These are phyloP conservation scores for Ophiognomonia clavigignenti-juglandacearum DNA, from an alignment of 2,329 filamentous ascomycete genomes.

Conservation along the genomic window DNA sequence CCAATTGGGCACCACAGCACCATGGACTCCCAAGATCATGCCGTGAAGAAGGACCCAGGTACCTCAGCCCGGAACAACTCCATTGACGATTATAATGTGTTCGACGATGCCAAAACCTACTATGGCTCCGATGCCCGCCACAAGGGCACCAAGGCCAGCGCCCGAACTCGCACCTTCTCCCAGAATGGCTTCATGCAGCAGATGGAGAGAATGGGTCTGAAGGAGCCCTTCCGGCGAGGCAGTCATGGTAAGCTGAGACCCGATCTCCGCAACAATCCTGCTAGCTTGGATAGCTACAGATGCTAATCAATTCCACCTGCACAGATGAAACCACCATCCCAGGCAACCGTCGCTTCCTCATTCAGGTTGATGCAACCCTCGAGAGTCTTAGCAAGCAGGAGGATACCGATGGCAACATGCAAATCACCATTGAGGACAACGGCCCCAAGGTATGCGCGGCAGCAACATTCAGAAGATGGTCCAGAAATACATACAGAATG, in stretches of 20 bases:
- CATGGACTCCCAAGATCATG: conserved; percentile 11
- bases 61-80: conserved; percentile 25
- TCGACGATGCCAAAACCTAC: conserved; percentile 55
- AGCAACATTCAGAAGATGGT: too few species aligned
- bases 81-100: conserved; percentile 44
- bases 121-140: conserved; percentile 50
- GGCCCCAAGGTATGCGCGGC: conserved; percentile 93
- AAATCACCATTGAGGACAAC: conserved; percentile 95
- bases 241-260: conserved; percentile 46
- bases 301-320: conserved; percentile 11
- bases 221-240: conserved; percentile 52
- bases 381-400: conserved; percentile 76
- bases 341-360: conserved; percentile 70
- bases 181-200: conserved; percentile 53
- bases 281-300: too few species aligned
- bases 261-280: too few species aligned
- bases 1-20: not conserved
- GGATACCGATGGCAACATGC: conserved; percentile 89
- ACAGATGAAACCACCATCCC: conserved; percentile 71
- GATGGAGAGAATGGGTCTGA: conserved; percentile 45
- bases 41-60: conserved; percentile 4
- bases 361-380: conserved; percentile 81
- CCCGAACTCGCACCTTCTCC: conserved; percentile 52
- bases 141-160: conserved; percentile 38
- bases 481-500: too few species aligned